Conservation (phyloP, 768 basidiomycete species). For the Leccinum aurantiacum region DNA sequence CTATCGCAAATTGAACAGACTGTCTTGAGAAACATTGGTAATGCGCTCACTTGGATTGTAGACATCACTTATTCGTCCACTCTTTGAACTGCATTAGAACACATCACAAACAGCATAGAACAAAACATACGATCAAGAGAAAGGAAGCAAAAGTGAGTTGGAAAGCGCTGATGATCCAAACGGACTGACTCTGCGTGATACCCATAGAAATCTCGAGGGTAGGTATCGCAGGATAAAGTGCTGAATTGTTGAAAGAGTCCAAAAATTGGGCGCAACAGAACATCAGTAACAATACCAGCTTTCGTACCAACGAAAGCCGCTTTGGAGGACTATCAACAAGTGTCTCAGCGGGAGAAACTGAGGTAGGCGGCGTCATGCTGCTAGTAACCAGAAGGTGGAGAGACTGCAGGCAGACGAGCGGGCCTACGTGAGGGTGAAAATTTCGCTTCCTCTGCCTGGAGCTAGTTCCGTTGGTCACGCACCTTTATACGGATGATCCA, state of each 20-base stretch:
- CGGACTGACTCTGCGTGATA: slow-evolving; percentile 30
- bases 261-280: slow-evolving; percentile 45
- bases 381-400: background rate
- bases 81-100: slow-evolving; percentile 14
- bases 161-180: slow-evolving; percentile 46
- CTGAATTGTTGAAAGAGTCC: slow-evolving; percentile 45
- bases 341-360: background rate
- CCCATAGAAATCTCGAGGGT: slow-evolving; percentile 26
- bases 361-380: slow-evolving; percentile 13
- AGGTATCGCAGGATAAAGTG: slow-evolving; percentile 42
- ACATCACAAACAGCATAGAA: background rate
- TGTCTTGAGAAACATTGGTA: slow-evolving; percentile 18
- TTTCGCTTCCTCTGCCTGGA: background rate
- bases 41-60: slow-evolving; percentile 32
- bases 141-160: slow-evolving; percentile 49
- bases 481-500: background rate
- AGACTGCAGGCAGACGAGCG: background rate
- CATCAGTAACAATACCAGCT: slow-evolving; percentile 32
- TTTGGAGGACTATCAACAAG: slow-evolving; percentile 4
- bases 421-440: background rate
- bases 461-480: background rate
- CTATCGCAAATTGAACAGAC: slow-evolving; percentile 34
- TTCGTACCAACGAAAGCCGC: slow-evolving; percentile 26
- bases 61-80: slow-evolving; percentile 27
- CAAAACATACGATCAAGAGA: slow-evolving; percentile 23